A percentile compares a stretch with the other conserved stretches of the same genome.
These are phyloP conservation scores for Talaromyces trachyspermus DNA, from an alignment of 495 filamentous ascomycete genomes.

Conservation along the genomic window DNA sequence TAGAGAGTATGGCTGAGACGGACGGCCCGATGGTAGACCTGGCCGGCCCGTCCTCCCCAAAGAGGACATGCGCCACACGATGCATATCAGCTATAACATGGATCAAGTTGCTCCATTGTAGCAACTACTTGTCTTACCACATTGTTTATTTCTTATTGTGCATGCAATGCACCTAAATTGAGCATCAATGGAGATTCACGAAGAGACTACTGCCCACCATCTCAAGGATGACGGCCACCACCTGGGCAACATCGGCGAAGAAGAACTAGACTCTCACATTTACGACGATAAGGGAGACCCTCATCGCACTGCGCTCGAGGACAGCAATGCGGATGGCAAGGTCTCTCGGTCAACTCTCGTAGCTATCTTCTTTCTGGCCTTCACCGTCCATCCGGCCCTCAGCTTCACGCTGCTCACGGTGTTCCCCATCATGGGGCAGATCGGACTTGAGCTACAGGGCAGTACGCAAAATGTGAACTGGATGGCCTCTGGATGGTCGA, in stretches of 20 bases:
- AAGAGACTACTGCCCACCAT: neutral
- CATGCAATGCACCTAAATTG: neutral
- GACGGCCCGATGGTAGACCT: neutral
- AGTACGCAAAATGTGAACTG: neutral
- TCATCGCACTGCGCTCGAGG: conserved; percentile 3
- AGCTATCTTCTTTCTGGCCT: conserved; percentile 1
- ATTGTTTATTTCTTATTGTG: neutral
- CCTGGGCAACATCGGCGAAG: neutral
- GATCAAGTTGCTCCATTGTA: too few species aligned
- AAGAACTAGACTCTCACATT: conserved; percentile 2
- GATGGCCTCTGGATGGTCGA: conserved; percentile 1
- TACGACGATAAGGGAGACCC: conserved; percentile 2
- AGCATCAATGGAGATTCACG: neutral
- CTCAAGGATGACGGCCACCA: too few species aligned
- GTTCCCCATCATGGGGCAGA: neutral
- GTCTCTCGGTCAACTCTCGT: neutral
- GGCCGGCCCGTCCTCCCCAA: neutral
- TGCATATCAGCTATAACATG: neutral
- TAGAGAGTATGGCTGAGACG: neutral
- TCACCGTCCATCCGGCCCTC: conserved; percentile 3
- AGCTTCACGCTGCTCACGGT: conserved; percentile 1
- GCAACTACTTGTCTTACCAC: neutral
- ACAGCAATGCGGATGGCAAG: neutral
- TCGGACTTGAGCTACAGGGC: neutral
- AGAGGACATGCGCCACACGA: neutral